Percentiles rank a stretch among this genome's conserved stretches.
Conservation (phyloP, 2,329 filamentous ascomycete genomes). For the Aspergillus sp. region DNA sequence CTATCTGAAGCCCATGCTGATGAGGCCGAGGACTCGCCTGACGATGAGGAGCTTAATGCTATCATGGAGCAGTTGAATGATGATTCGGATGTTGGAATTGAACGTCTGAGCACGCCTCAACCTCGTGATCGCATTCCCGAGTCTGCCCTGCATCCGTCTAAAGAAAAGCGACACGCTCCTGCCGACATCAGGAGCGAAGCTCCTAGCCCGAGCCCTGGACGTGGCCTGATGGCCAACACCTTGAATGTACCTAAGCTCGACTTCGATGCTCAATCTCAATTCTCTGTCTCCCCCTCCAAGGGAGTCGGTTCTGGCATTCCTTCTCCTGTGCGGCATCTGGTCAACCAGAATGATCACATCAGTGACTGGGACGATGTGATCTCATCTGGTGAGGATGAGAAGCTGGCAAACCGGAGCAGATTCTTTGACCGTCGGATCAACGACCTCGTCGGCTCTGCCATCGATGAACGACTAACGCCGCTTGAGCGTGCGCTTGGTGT, state of each 20-base stretch:
- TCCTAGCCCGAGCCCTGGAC: constrained; percentile 70
- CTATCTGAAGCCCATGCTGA: constrained; percentile 16
- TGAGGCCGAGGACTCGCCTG: constrained; percentile 36
- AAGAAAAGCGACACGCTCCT: constrained; percentile 55
- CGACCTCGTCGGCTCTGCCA: constrained; percentile 73
- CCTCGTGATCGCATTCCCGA: constrained; percentile 28
- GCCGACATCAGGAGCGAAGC: constrained; percentile 65
- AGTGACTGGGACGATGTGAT: constrained; percentile 94
- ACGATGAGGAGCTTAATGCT: constrained; percentile 76
- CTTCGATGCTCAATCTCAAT: constrained; percentile 42
- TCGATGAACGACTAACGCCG: constrained; percentile 76
- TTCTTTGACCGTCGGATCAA: constrained; percentile 95
- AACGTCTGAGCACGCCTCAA: constrained; percentile 53
- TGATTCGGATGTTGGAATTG: constrained; percentile 73
- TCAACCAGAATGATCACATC: constrained; percentile 62
- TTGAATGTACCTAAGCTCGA: constrained; percentile 48
- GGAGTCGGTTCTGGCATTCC: constrained; percentile 58
- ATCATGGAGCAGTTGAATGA: constrained; percentile 84
- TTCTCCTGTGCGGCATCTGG: constrained; percentile 63
- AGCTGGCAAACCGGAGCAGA: constrained; percentile 74
- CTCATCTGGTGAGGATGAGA: constrained; percentile 78
- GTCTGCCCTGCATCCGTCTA: constrained; percentile 52
- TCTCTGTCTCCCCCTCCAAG: constrained; percentile 62
- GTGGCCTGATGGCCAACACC: constrained; percentile 50
- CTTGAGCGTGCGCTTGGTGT: constrained; percentile 75